These are phyloP conservation scores for Yamadazyma tumulicola DNA, from an alignment of 805 yeast species.

Conservation along the genomic window DNA sequence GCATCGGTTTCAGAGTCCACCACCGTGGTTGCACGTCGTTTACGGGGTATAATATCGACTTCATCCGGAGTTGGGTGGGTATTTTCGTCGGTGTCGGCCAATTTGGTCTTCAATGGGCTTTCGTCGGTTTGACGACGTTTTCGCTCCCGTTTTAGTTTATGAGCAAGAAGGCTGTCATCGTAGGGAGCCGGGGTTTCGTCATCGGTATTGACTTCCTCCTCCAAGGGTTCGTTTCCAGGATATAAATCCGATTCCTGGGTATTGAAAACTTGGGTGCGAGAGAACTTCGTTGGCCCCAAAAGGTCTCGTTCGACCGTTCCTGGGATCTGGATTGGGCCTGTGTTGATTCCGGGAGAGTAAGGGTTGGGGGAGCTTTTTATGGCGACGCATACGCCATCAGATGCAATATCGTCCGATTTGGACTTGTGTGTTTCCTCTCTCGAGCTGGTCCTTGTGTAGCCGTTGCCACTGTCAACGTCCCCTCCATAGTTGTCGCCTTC, in stretches of 20 bases:
- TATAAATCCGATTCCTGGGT: conserved; percentile 19
- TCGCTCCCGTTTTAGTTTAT: conserved; percentile 14
- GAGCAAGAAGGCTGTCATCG: conserved; percentile 27
- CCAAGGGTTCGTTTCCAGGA: conserved; percentile 3
- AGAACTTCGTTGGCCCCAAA: conserved; percentile 7
- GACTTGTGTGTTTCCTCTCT: no score
- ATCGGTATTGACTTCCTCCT: conserved; percentile 12
- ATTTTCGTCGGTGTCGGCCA: no score
- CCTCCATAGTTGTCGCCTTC: no score
- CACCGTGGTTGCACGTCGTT: background rate
- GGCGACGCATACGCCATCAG: no score
- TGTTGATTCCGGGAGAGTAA: background rate
- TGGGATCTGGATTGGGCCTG: conserved; percentile 18
- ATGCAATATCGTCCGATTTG: no score
- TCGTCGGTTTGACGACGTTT: background rate
- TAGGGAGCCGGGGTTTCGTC: conserved; percentile 12
- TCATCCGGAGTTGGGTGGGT: no score
- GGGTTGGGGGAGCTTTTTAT: background rate
- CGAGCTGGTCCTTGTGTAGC: no score
- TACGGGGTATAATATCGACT: background rate
- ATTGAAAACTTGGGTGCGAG: conserved; percentile 31
- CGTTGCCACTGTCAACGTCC: no score
- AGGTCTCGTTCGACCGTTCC: conserved; percentile 16
- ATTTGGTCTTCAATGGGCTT: background rate
- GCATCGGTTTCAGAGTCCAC: no score